These are phyloP conservation scores for Collybia mongolica DNA, from an alignment of 768 basidiomycete species.

Conservation along the genomic window DNA sequence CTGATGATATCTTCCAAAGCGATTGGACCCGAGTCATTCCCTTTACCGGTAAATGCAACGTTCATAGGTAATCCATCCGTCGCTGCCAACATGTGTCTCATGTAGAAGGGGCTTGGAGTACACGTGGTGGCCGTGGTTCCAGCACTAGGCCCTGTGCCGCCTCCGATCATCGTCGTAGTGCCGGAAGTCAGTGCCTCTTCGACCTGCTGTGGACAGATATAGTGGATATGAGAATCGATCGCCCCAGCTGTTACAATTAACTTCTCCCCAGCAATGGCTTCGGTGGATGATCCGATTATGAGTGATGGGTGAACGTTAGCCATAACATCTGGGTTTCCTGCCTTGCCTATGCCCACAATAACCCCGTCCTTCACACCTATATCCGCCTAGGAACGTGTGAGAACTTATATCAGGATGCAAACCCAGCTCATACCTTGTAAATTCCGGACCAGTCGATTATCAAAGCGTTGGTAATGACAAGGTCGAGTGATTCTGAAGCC, in stretches of 20 bases:
- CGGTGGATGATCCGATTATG: slow-evolving; percentile 86
- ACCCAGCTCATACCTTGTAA: slow-evolving; percentile 63
- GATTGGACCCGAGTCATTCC: slow-evolving; percentile 78
- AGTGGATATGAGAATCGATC: slow-evolving; percentile 91
- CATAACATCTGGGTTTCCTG: slow-evolving; percentile 96
- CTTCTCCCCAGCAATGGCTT: slow-evolving; percentile 94
- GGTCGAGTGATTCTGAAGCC: slow-evolving; percentile 71
- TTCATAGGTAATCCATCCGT: slow-evolving; percentile 90
- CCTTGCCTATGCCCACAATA: slow-evolving; percentile 90
- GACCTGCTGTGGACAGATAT: slow-evolving; percentile 93
- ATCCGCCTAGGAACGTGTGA: slow-evolving; percentile 63
- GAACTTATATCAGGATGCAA: not conserved
- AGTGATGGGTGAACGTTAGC: slow-evolving; percentile 68
- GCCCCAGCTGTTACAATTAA: slow-evolving; percentile 92
- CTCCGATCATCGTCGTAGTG: slow-evolving; percentile 93
- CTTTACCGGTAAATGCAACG: slow-evolving; percentile 94
- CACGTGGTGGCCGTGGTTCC: slow-evolving; percentile 94
- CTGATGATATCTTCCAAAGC: slow-evolving; percentile 45
- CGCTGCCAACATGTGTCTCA: slow-evolving; percentile 87
- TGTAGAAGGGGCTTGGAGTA: slow-evolving; percentile 86
- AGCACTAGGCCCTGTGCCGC: slow-evolving; percentile 91
- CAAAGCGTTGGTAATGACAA: slow-evolving; percentile 93
- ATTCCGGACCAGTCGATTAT: slow-evolving; percentile 96
- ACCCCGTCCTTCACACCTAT: slow-evolving; percentile 84
- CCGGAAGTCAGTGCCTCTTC: slow-evolving; percentile 80